Base-by-base conservation (phyloP, 2,329 filamentous ascomycete species). In the Aspergillus chevalieri region DNA sequence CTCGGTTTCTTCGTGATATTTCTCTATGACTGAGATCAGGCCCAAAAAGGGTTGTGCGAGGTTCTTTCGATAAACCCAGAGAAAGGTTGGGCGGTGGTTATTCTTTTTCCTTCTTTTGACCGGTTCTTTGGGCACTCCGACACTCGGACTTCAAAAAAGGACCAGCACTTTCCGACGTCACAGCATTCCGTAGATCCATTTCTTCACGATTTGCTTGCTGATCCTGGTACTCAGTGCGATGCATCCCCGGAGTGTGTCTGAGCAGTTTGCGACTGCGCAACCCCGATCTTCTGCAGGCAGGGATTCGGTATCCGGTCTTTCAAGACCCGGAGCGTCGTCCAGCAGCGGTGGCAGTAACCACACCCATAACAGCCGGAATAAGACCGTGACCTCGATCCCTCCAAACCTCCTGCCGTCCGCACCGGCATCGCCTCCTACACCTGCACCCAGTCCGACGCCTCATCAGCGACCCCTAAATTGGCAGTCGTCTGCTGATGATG, bases 381-480 rank as follows among this genome's bases (percentile, higher is more conserved):
- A 63, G 75, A 71, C 78, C 28, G 63, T 73, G 53, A 68, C 78
- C 34, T 73, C 70, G 17, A 77, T 83, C 53, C 78, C 81, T 30
- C 75, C 80, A 54, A 83, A 77, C 58, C 76, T 83, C n/a, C 74
- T 83, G 7, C 80, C 81, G 15, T 84, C 82, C 5, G 81, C 82
- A 47, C 82, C 82, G 17, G 79, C 82, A 10, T 85, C 82, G 44
- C 82, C 82, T 56, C 82, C 82, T 14, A 85, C 82, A n/a, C 82
- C 82, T 9, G 82, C 82, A 24, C 82, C 82, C 6, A 84, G 80
- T 63, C 82, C 82, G 4, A 84, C 81, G 14, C 82, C 82, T 19
- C 80, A 80, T 56, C 79, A 83, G 54, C 70, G 80, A 55, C 75
- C 74, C n/a, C 79, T 79, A 12, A 71, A 65, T 51, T 76, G 74